Percentiles rank a stretch among this genome's conserved stretches.
These are phyloP conservation scores for Skeletonema potamos DNA, from an alignment of 108 stramenopile genomes.

Conservation along the genomic window DNA sequence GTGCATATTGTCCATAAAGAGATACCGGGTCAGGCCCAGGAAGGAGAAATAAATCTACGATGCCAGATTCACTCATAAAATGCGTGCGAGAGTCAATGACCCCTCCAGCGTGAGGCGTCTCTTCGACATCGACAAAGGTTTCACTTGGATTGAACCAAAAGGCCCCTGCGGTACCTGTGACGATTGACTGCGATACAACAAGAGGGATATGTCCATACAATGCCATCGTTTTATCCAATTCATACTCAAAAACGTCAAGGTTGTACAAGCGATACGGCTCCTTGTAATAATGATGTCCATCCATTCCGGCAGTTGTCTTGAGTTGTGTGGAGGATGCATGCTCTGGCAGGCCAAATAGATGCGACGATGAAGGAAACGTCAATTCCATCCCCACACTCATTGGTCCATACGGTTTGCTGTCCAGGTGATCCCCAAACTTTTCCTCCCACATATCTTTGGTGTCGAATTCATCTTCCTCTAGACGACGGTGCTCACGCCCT, in stretches of 20 bases:
- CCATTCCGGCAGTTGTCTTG: constrained; percentile 75
- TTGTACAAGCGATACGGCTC: constrained; percentile 99
- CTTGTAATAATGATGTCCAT: constrained; percentile 66
- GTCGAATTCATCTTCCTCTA: constrained; percentile 62
- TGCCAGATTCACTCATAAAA: constrained; percentile 95
- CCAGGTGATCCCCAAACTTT: constrained; percentile 86
- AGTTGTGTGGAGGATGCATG: constrained; percentile 92
- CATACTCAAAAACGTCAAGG: constrained; percentile 99
- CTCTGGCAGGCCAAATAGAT: constrained; percentile 96
- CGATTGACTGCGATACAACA: constrained; percentile 69
- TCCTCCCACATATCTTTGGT: constrained; percentile 93
- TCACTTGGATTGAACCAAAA: constrained; percentile 99
- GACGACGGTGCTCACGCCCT: constrained; percentile 58
- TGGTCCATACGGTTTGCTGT: constrained; percentile 91
- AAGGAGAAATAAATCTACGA: constrained; percentile 88
- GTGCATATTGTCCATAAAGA: constrained; percentile 88
- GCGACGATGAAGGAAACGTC: constrained; percentile 74
- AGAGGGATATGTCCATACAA: constrained; percentile 96
- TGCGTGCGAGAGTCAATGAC: constrained; percentile 64
- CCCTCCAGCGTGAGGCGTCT: constrained; percentile 12
- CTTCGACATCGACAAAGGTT: constrained; percentile 95
- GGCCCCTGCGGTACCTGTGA: constrained; percentile 82
- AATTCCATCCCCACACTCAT: constrained; percentile 96
- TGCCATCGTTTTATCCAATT: constrained; percentile 97
- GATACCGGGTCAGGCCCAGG: constrained; percentile 74